These are phyloP conservation scores for Herpetomonas tarakana DNA, from an alignment of 208 protist genomes.

Conservation along the genomic window DNA sequence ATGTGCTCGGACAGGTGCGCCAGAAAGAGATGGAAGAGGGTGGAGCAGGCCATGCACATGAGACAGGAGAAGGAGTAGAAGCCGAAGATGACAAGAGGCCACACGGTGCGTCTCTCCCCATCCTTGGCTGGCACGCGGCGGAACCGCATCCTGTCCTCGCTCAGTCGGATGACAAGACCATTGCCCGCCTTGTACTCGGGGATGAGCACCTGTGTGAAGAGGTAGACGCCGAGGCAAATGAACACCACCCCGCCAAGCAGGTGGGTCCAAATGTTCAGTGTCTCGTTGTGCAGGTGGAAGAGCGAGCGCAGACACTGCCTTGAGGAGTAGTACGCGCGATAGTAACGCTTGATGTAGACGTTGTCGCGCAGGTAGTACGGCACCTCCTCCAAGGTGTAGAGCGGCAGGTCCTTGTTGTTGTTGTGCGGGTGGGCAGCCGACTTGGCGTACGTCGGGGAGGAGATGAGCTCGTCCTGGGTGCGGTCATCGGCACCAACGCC, in stretches of 20 bases:
- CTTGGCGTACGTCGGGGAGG: slow-evolving; percentile 10
- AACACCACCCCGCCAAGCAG: slow-evolving; percentile 37
- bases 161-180: slow-evolving; percentile 1
- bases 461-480: slow-evolving; percentile 11
- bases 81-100: slow-evolving; percentile 59
- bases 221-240: slow-evolving; percentile 17
- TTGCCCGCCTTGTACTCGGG: slow-evolving; percentile 17
- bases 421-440: slow-evolving; percentile 15
- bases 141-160: not conserved
- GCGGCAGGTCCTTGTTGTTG: slow-evolving; percentile 18
- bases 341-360: slow-evolving; percentile 28
- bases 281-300: slow-evolving; percentile 63
- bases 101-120: slow-evolving; percentile 12
- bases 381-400: slow-evolving; percentile 37
- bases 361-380: slow-evolving; percentile 44
- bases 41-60: slow-evolving; percentile 74
- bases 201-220: slow-evolving; percentile 28
- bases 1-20: slow-evolving; percentile 52
- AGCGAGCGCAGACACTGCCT: slow-evolving; percentile 31
- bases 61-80: slow-evolving; percentile 70
- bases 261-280: slow-evolving; percentile 74
- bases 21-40: slow-evolving; percentile 69
- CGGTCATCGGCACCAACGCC: slow-evolving; percentile 4
- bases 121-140: not conserved
- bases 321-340: slow-evolving; percentile 40